Evolutionary conservation across 257 asterid species (phyloP).

Genomic region (Petrea volubilis): DNA sequence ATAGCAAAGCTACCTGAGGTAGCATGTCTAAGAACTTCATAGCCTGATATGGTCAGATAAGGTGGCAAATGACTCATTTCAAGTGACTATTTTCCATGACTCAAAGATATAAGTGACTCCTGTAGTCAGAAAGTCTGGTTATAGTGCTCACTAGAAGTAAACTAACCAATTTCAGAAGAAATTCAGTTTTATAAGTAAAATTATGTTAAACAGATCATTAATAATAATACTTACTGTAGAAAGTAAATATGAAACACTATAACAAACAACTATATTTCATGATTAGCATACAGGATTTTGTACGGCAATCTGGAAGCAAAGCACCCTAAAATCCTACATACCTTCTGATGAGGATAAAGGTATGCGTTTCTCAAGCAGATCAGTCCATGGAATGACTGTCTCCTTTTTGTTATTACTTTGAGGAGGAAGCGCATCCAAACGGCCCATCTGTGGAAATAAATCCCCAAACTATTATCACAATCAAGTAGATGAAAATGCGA

Average conservation of each 20-base stretch:
- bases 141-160: neutral
- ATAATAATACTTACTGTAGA: neutral
- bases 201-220: neutral
- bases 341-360: conserved; percentile 49
- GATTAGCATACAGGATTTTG: neutral
- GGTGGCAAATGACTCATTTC: neutral
- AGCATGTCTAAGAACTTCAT: neutral
- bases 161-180: neutral
- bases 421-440: conserved; percentile 68
- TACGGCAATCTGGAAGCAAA: conserved; percentile 10
- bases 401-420: conserved; percentile 71
- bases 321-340: conserved; percentile 20
- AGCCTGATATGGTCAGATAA: neutral
- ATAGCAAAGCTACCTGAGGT: neutral
- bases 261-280: neutral
- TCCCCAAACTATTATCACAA: neutral
- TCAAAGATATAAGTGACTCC: neutral
- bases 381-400: conserved; percentile 72
- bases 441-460: conserved; percentile 66
- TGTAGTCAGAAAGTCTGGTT: neutral
- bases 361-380: conserved; percentile 58
- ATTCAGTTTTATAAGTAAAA: neutral
- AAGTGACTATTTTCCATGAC: neutral
- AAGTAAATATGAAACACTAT: neutral
- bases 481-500: conserved; percentile 6